These are phyloP conservation scores for Candida ficus DNA, from an alignment of 805 yeast genomes.

Conservation along the genomic window DNA sequence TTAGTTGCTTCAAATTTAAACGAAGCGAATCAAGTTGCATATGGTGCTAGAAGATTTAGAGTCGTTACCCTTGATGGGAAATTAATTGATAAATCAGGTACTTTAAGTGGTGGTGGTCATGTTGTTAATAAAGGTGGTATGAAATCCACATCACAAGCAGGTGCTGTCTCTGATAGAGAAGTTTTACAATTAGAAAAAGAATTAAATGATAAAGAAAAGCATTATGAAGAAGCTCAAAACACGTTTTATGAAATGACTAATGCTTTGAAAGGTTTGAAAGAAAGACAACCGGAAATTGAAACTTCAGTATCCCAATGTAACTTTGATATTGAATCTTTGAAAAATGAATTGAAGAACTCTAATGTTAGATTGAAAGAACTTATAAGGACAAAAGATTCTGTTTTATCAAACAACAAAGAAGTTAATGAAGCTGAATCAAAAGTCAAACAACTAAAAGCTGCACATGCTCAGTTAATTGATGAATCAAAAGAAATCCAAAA, in stretches of 20 bases:
- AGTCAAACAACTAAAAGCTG: conserved; percentile 31
- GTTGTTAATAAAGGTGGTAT: conserved; percentile 69
- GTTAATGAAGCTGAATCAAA: conserved; percentile 32
- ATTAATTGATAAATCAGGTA: conserved; percentile 87
- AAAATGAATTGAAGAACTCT: conserved; percentile 46
- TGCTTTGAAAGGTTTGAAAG: conserved; percentile 53
- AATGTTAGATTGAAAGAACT: conserved; percentile 37
- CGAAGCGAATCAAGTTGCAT: conserved; percentile 86
- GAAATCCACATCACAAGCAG: conserved; percentile 40
- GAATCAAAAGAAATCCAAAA: conserved; percentile 52
- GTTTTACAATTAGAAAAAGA: conserved; percentile 49
- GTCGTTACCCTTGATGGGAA: conserved; percentile 94
- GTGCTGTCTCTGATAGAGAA: conserved; percentile 50
- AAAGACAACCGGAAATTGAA: conserved; percentile 67
- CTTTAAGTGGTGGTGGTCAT: conserved; percentile 95
- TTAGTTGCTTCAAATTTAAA: conserved; percentile 73
- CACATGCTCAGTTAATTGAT: conserved; percentile 40
- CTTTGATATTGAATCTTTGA: conserved; percentile 60
- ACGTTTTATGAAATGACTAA: conserved; percentile 55
- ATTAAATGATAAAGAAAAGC: conserved; percentile 46
- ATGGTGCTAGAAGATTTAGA: conserved; percentile 71
- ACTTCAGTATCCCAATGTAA: conserved; percentile 49
- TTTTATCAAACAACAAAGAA: conserved; percentile 29
- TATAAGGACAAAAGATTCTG: conserved; percentile 18
- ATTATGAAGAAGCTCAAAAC: conserved; percentile 42